Conservation (phyloP, 2,329 filamentous ascomycete species). For the Fusarium nodosum region DNA sequence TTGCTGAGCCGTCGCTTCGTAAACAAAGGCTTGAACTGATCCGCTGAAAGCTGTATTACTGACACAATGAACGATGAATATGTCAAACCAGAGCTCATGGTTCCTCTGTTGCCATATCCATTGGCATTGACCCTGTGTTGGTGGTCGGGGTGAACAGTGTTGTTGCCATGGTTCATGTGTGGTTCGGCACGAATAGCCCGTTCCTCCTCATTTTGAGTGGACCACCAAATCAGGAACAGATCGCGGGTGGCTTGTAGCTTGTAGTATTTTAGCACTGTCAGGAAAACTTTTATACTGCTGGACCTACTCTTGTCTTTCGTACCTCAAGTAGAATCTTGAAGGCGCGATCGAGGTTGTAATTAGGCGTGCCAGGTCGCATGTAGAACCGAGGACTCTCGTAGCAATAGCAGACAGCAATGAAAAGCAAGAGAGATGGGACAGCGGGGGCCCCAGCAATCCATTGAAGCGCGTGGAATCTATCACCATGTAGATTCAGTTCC, state of each 20-base stretch:
- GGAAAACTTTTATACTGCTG: fast-evolving
- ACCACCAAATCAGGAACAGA: conserved; percentile 54
- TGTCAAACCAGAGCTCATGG: conserved; percentile 21
- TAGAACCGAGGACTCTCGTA: conserved; percentile 59
- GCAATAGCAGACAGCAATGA: conserved; percentile 55
- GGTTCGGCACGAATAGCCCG: not conserved
- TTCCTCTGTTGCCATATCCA: too few relatives aligned
- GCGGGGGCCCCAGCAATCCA: conserved; percentile 56
- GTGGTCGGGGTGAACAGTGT: not conserved
- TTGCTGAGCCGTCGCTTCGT: conserved; percentile 29
- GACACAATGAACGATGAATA: conserved; percentile 28
- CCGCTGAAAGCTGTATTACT: conserved; percentile 27
- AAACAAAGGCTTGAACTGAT: conserved; percentile 39
- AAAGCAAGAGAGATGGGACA: conserved; percentile 54
- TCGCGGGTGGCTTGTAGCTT: conserved; percentile 57
- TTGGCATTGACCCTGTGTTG: too few relatives aligned
- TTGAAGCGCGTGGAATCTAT: conserved; percentile 38
- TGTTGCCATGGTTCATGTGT: not conserved
- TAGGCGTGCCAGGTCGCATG: conserved; percentile 52
- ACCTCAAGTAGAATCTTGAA: conserved; percentile 53
- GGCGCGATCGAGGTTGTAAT: conserved; percentile 54
- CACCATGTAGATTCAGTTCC: not conserved
- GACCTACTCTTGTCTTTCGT: conserved; percentile 48
- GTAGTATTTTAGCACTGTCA: not conserved
- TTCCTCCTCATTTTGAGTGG: conserved; percentile 1